These are phyloP conservation scores for Penicillium vulpinum DNA, from an alignment of 2,329 filamentous ascomycete species.

Conservation along the genomic window DNA sequence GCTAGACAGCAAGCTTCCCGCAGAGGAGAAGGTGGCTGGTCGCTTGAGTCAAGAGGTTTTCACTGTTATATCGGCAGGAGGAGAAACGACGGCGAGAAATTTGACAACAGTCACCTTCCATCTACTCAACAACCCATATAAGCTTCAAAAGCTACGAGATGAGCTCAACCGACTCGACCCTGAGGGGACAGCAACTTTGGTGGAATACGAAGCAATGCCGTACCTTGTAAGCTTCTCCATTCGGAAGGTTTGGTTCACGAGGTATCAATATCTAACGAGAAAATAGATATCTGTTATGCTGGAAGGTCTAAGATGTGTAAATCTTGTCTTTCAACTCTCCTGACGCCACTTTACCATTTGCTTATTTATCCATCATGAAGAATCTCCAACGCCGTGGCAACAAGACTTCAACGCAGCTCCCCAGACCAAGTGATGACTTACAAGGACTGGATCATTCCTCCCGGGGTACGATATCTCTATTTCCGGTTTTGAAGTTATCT, in stretches of 20 bases:
- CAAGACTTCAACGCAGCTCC: conserved; percentile 33
- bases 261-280: background rate
- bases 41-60: conserved; percentile 30
- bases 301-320: conserved; percentile 29
- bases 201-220: conserved; percentile 31
- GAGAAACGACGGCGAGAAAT: conserved; percentile 31
- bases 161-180: conserved; percentile 31
- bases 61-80: conserved; percentile 30
- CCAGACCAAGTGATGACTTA: conserved; percentile 31
- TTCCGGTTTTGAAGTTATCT: background rate
- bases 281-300: conserved; percentile 29
- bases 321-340: too few species aligned
- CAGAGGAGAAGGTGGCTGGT: conserved; percentile 33
- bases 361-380: background rate
- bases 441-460: conserved; percentile 35
- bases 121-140: conserved; percentile 28
- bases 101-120: conserved; percentile 33
- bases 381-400: conserved; percentile 27
- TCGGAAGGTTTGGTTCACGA: too few species aligned
- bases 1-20: conserved; percentile 36
- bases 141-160: conserved; percentile 25
- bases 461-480: conserved; percentile 24
- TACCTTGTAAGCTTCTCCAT: conserved; percentile 26
- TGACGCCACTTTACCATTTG: background rate
- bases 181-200: conserved; percentile 20